These are phyloP conservation scores for Colletotrichum tropicale DNA, from an alignment of 2,329 filamentous ascomycete species.

Conservation along the genomic window DNA sequence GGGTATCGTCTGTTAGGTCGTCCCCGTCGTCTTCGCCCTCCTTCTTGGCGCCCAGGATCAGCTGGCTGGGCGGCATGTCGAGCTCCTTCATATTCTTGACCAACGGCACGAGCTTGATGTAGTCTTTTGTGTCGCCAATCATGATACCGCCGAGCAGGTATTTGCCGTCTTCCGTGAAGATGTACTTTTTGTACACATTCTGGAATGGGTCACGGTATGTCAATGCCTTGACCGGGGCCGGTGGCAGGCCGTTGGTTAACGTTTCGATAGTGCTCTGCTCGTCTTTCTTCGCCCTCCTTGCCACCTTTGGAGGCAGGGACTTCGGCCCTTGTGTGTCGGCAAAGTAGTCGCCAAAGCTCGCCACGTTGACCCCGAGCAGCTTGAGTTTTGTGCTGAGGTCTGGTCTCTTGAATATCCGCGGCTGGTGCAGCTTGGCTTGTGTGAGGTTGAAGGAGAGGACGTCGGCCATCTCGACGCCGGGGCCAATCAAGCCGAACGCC, in stretches of 20 bases:
- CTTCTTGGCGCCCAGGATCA: conserved; percentile 80
- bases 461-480: conserved; percentile 91
- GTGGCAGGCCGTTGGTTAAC: conserved; percentile 58
- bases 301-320: conserved; percentile 67
- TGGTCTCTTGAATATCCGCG: conserved; percentile 76
- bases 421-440: conserved; percentile 74
- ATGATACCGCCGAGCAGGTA: conserved; percentile 96
- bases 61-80: conserved; percentile 78
- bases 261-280: conserved; percentile 44
- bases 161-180: conserved; percentile 89
- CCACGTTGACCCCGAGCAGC: conserved; percentile 87
- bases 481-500: conserved; percentile 87
- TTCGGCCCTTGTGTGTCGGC: conserved; percentile 85
- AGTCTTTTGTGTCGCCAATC: conserved; percentile 92
- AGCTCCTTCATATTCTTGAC: conserved; percentile 83
- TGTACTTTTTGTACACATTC: conserved; percentile 90
- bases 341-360: conserved; percentile 93
- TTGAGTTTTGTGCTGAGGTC: conserved; percentile 93
- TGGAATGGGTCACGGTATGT: conserved; percentile 90
- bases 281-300: conserved; percentile 42
- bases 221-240: conserved; percentile 76
- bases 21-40: conserved; percentile 76
- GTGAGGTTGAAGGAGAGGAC: conserved; percentile 91
- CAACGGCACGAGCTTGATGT: conserved; percentile 86
- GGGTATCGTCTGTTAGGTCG: conserved; percentile 83